Conservation (phyloP, 805 yeast genomes). For the Lipomyces orientalis region DNA sequence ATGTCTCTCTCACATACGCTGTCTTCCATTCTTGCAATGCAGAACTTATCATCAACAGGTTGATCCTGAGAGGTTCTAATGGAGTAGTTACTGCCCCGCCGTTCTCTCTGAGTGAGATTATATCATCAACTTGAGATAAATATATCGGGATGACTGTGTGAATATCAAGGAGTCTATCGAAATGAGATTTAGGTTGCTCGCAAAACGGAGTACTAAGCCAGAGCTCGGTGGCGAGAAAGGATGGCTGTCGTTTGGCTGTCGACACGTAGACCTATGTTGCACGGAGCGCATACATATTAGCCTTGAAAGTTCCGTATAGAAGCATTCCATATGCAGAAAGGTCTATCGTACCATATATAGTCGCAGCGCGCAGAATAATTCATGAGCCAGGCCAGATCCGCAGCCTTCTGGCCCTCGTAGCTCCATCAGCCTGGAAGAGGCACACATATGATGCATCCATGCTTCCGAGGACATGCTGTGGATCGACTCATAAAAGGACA, state of each 20-base stretch:
- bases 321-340: neutral
- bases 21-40: slow-evolving; percentile 7
- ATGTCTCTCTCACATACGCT: neutral
- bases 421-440: slow-evolving; percentile 5
- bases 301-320: neutral
- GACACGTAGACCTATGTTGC: slow-evolving; percentile 7
- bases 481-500: neutral
- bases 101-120: slow-evolving; percentile 1
- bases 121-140: slow-evolving; percentile 3
- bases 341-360: slow-evolving; percentile 8
- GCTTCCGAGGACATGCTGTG: slow-evolving; percentile 4
- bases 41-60: slow-evolving; percentile 1
- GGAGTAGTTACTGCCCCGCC: neutral
- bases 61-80: slow-evolving; percentile 1
- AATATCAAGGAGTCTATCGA: slow-evolving; percentile 7
- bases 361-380: slow-evolving; percentile 6
- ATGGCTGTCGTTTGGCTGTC: slow-evolving; percentile 9
- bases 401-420: slow-evolving; percentile 8
- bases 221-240: slow-evolving; percentile 3
- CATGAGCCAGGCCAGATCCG: slow-evolving; percentile 6
- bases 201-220: slow-evolving; percentile 9
- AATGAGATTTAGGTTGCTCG: slow-evolving; percentile 4
- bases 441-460: slow-evolving; percentile 7
- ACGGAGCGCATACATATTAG: neutral
- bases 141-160: slow-evolving; percentile 4